These are phyloP conservation scores for Microcyclospora pomicola DNA, from an alignment of 2,329 filamentous ascomycete genomes.

Conservation along the genomic window DNA sequence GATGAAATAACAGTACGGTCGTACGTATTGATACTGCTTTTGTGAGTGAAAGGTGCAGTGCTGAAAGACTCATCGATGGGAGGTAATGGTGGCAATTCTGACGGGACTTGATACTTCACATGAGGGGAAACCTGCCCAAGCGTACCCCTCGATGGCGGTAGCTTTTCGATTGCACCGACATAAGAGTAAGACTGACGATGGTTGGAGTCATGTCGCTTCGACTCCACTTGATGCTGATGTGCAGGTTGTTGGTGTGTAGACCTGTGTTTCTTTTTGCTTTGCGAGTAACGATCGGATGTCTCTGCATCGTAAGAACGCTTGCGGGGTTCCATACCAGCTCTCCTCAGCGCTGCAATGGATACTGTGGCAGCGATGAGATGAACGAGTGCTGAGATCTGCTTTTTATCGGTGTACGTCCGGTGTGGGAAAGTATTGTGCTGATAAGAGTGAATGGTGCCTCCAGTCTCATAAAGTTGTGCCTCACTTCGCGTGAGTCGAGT, in stretches of 20 bases:
- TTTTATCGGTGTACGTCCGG: not conserved
- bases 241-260: slow-evolving; percentile 3
- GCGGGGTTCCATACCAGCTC: slow-evolving; percentile 8
- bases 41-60: slow-evolving; percentile 21
- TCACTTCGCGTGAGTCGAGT: not conserved
- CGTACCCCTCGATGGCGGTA: slow-evolving; percentile 7
- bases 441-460: not conserved
- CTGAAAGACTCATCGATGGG: slow-evolving; percentile 12
- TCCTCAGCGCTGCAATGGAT: slow-evolving; percentile 17
- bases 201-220: not conserved
- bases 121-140: slow-evolving; percentile 9
- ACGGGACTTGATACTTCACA: not conserved
- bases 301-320: slow-evolving; percentile 10
- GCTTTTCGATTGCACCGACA: slow-evolving; percentile 7
- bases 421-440: not conserved
- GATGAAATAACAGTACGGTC: slow-evolving; percentile 11
- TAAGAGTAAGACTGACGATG: not conserved
- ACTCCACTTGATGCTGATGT: slow-evolving; percentile 1
- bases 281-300: not conserved
- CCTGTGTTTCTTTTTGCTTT: slow-evolving; percentile 12
- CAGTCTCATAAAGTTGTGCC: too few relatives aligned
- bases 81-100: slow-evolving; percentile 17
- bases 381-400: slow-evolving; percentile 3
- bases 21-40: slow-evolving; percentile 12
- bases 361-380: slow-evolving; percentile 21